A percentile compares a stretch with the other conserved stretches of the same genome.
Conservation (phyloP, 495 filamentous ascomycete species). For the Aspergillus cavernicola region DNA sequence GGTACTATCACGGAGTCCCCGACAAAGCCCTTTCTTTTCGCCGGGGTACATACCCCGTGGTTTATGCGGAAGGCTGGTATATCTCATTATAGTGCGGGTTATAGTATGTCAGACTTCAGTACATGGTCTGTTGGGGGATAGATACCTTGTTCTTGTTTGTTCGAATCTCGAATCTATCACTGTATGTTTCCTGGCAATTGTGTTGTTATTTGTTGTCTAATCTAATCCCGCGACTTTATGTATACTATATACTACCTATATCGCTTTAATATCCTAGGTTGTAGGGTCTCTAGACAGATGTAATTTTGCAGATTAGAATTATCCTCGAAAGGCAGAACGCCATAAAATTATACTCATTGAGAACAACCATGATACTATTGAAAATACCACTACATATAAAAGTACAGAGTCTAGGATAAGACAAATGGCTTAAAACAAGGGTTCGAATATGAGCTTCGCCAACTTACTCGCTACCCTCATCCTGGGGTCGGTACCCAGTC, state of each 20-base stretch:
- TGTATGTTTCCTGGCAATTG: too few relatives aligned
- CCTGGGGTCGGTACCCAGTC: slow-evolving; percentile 45
- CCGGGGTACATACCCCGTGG: too few relatives aligned
- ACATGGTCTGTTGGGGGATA: too few relatives aligned
- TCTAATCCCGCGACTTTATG: background rate
- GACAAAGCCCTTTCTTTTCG: too few relatives aligned
- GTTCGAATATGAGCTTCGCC: background rate
- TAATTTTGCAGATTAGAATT: background rate
- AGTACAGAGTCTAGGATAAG: background rate
- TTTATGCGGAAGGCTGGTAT: background rate
- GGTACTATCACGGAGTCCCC: too few relatives aligned
- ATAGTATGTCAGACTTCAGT: too few relatives aligned
- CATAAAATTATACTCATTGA: background rate
- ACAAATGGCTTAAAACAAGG: background rate
- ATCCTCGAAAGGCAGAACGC: background rate
- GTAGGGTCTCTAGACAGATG: too few relatives aligned
- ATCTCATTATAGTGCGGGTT: background rate
- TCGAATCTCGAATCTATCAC: too few relatives aligned
- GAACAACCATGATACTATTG: background rate
- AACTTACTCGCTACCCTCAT: slow-evolving; percentile 4
- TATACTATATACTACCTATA: background rate
- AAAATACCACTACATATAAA: slow-evolving; percentile 15
- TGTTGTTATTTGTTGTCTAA: too few relatives aligned
- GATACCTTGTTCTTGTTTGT: too few relatives aligned
- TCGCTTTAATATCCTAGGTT: too few relatives aligned